Conservation (phyloP, 805 yeast species). For the Yamadazyma ubonensis region DNA sequence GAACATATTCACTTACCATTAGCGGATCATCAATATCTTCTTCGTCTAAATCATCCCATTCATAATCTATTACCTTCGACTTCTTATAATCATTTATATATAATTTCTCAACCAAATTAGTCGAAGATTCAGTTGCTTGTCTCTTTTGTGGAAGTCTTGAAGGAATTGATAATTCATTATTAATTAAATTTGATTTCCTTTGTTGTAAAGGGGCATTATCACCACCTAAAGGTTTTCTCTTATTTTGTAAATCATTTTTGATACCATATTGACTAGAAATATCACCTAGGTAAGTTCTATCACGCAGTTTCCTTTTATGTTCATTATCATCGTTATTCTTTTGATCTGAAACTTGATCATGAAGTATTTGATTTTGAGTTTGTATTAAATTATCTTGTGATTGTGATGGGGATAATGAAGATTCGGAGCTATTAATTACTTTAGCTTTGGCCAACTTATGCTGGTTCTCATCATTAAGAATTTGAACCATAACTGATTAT, state of each 20-base stretch:
- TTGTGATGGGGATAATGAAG: background rate
- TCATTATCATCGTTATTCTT: slow-evolving; percentile 5
- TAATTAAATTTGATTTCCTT: slow-evolving; percentile 15
- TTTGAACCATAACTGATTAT: slow-evolving; percentile 13
- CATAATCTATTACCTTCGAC: slow-evolving; percentile 41
- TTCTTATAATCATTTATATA: slow-evolving; percentile 31
- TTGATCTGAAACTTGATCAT: no score
- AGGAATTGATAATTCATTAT: slow-evolving; percentile 21
- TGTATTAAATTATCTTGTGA: background rate
- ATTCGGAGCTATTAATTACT: slow-evolving; percentile 11
- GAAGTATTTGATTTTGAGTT: no score
- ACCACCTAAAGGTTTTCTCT: slow-evolving; percentile 33
- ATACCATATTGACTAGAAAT: slow-evolving; percentile 37
- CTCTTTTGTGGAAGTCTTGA: slow-evolving; percentile 48
- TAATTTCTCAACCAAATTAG: slow-evolving; percentile 42
- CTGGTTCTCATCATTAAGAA: slow-evolving; percentile 41
- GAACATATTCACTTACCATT: slow-evolving; percentile 92
- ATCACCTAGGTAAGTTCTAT: slow-evolving; percentile 36
- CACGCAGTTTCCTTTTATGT: slow-evolving; percentile 10
- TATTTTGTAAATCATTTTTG: slow-evolving; percentile 7
- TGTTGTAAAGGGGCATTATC: slow-evolving; percentile 29
- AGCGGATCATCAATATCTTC: slow-evolving; percentile 69
- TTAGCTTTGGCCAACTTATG: slow-evolving; percentile 35
- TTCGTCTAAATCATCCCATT: slow-evolving; percentile 73
- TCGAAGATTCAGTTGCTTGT: slow-evolving; percentile 54